phyloP scores from a whole-genome alignment of 2,329 filamentous ascomycete genomes.

The Teratosphaeria viscida region DNA sequence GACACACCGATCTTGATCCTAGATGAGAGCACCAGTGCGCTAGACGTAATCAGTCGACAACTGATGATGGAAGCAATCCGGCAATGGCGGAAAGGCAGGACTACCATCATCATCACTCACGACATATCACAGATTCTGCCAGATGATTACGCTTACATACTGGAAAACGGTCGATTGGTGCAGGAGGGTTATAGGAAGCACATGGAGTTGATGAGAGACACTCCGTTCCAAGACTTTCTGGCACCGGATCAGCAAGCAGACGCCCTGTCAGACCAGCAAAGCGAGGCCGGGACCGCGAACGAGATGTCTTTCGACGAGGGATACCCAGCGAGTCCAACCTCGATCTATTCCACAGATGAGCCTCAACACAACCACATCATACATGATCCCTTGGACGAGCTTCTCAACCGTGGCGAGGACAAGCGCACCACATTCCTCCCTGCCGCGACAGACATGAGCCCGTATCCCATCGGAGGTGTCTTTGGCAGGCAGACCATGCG shows the following conservation, averaged over 20 bases:
- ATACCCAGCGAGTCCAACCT: conserved; percentile 8
- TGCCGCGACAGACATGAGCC: conserved; percentile 16
- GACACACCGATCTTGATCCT: conserved; percentile 73
- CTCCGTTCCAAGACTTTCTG: conserved; percentile 24
- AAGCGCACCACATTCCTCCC: conserved; percentile 18
- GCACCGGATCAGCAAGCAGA: conserved; percentile 11
- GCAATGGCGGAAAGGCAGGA: conserved; percentile 67
- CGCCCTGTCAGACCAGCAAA: conserved; percentile 1
- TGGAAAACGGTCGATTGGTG: conserved; percentile 59
- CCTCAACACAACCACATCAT: not conserved
- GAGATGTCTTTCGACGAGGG: conserved; percentile 7
- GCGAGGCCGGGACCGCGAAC: not conserved
- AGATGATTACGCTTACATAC: conserved; percentile 68
- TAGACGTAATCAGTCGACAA: conserved; percentile 62
- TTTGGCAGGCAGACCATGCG: not conserved
- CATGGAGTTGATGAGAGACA: conserved; percentile 33
- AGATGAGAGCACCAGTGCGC: conserved; percentile 77
- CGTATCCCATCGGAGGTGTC: conserved; percentile 14
- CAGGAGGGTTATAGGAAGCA: conserved; percentile 56
- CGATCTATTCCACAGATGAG: conserved; percentile 4
- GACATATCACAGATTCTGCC: conserved; percentile 66
- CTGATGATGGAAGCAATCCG: conserved; percentile 66
- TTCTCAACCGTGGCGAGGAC: conserved; percentile 9
- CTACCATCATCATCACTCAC: conserved; percentile 88
- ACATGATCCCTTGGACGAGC: not conserved